A percentile compares a stretch with the other conserved stretches of the same genome.
phyloP scores from a whole-genome alignment of 352 stramenopile species.

The Phytophthora brassicae region DNA sequence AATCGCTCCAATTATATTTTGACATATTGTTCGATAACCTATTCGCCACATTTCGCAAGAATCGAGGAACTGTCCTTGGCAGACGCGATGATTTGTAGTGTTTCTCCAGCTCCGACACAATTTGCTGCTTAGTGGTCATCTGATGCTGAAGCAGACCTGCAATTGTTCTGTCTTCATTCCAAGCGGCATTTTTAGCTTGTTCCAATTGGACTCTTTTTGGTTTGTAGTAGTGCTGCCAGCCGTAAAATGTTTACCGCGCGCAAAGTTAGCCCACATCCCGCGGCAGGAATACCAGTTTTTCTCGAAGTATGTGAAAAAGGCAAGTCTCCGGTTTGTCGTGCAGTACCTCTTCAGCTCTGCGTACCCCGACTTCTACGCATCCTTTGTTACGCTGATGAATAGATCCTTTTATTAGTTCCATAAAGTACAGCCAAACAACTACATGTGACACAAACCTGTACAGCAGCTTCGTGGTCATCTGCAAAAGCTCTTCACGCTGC shows the following conservation, averaged over 20 bases:
- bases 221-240: constrained; percentile 20
- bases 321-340: not conserved
- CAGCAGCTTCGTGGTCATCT: not conserved
- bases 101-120: constrained; percentile 1
- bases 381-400: not conserved
- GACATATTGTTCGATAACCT: not conserved
- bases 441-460: constrained; percentile 2
- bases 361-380: not conserved
- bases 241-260: constrained; percentile 7
- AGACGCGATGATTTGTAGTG: not conserved
- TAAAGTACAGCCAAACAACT: not conserved
- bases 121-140: constrained; percentile 15
- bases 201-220: constrained; percentile 26
- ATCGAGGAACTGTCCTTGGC: not conserved
- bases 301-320: constrained; percentile 8
- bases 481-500: constrained; percentile 4
- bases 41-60: not conserved
- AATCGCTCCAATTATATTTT: constrained; percentile 24
- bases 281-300: constrained; percentile 16
- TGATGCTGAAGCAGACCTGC: constrained; percentile 17
- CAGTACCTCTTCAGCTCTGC: constrained; percentile 1
- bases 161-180: constrained; percentile 13
- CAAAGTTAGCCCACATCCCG: constrained; percentile 20
- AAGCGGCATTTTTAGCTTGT: constrained; percentile 22
- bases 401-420: too few species aligned